Evolutionary conservation across 1,284 basidiomycete genomes (phyloP), one percentile per base, ranked within the genome.

Genomic region (Pseudozyma pruni): DNA sequence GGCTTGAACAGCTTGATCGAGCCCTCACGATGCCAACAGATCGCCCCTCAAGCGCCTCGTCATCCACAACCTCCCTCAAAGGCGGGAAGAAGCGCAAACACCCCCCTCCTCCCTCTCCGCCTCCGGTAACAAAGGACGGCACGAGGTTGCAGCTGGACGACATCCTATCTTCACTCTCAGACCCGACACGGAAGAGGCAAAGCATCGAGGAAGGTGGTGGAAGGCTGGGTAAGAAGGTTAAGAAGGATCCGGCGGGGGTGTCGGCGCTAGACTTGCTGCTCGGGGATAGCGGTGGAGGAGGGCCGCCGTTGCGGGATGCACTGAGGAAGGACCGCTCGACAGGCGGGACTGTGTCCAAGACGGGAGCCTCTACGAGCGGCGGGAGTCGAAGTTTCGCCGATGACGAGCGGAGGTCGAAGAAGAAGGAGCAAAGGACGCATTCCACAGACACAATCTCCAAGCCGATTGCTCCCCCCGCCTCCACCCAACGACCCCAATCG

Each of bases 61-160:
- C 29, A 8, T 13, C n/a, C 3, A 0, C 16, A 10, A 13, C 27
- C 17, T 9, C 17, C 2, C 27, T 25, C 2, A 31, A 25, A 9
- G 29, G 7, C 3, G 43, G 31, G 1, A 55, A 47, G 52, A 55
- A 55, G 31, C 52, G 52, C 10, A 47, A 55, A 13, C 47, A 25
- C 22, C 19, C 37, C n/a, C 10, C 29, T 8, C 2, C 31, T 7
- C 22, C 14, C 17, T 27, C 35, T 14, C 6, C 46, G 7, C 13
- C 34, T 3, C 7, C 17, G 9, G 2, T 25, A 5, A 23, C 34
- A 11, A 8, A 45, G 22, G 35, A 45, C 16, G 51, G 8, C 17
- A 19, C 49, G 43, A 32, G 31, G 35, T 4, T 47, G 44, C 44
- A 41, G 39, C 32, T 55, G 20, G 52, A 55, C 2, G 44, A 47